Base-by-base conservation (phyloP, 306 rosid genomes). In the Rubus parviflorus region DNA sequence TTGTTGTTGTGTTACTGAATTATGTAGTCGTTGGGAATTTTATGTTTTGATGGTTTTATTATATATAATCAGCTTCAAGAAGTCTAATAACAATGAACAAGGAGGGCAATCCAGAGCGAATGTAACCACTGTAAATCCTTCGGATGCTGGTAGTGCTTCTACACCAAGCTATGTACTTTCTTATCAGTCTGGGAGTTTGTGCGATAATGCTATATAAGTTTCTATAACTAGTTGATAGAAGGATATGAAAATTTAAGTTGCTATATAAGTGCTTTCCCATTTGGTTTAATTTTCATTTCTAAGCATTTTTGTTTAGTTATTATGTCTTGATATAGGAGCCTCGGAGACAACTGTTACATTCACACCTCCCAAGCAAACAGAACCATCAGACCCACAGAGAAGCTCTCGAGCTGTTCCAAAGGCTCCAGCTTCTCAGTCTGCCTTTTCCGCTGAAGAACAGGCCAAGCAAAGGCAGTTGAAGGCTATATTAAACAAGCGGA, bases 401-500 rank as follows among this genome's bases (percentile, higher is more conserved):
- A 85, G 90, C 78, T 17, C 81, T 64, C 76, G 87, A 84, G 77
- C 77, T 82, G 91, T 87, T 86, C 89, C 89, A 0, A 92, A 88
- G 73, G 91, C 83, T 83, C 94, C 96, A 70, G 82, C 97, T 82
- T 80, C 96, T 74, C 90, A 87, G 74, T 75, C 77, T 68, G 47
- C 96, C 81, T 47, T 84, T 68, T 42, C 92, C 11, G 98, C 91
- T 75, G 93, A 73, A 65, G 98, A 96, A 78, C 72, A 88, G 72
- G 90, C 83, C 40, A 96, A 96, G 82, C 99, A 96, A 82, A 91
- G 99, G 83, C 96, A 86, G 73, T 85, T 96, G 86, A 96, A 96
- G 82, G 98, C 84, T 51, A 89, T 96, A 73, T 70, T 96, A 54
- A 96, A 96, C 85, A 96, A 93, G 85, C 80, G 93, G n/a, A 96